Base-by-base conservation (phyloP, 192 early-diverging fungal genomes). In the Chytriomyces sp. region DNA sequence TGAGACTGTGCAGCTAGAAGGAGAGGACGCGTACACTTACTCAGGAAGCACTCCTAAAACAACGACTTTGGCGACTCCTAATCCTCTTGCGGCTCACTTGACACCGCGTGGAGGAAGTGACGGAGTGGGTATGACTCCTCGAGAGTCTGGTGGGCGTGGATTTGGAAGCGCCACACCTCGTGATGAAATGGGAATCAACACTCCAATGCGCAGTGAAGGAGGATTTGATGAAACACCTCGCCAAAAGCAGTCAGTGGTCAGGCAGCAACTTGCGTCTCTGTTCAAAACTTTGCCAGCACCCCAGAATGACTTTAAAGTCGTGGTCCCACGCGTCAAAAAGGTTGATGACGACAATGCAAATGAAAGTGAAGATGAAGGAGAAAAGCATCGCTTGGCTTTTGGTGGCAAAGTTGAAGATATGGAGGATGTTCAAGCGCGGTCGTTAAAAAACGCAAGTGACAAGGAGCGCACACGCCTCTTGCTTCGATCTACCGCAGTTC, bases 241-340 rank as follows among this genome's bases (percentile, higher is more conserved):
- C 7, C 61, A 84, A 62, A 82, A 85, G 4, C 89, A 92, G 68
- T 74, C 76, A 23, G 81, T 87, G 10, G 75, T 93, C 28, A 91
- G 90, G 16, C 90, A 93, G 74, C 90, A 92, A 65, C 86, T 99
- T 9, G 77, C 88, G 35, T 86, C 85, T 63, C 87, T 91, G 45
- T 90, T 97, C 26, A 84, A 84, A 5, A 68, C 82, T 28, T 82
- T 99, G 16, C 97, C 97, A 1, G 85, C 87, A 69, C 97, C 97
- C 50, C 92, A 92, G 60, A 98, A 97, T 79, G 94, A 97, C 72
- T 96, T 96, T 81, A 93, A 96, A 69, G 90, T 99, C 68, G 90
- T 93, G 10, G 80, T 97, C 64, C 97, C 96, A 1, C 92, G 94
- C 45, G 78, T 44, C n/a, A 47, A 24, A 28, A 77, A 77, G 59